Evolutionary conservation across 2,329 filamentous ascomycete genomes (phyloP).

Genomic region (Cladophialophora carrionii): DNA sequence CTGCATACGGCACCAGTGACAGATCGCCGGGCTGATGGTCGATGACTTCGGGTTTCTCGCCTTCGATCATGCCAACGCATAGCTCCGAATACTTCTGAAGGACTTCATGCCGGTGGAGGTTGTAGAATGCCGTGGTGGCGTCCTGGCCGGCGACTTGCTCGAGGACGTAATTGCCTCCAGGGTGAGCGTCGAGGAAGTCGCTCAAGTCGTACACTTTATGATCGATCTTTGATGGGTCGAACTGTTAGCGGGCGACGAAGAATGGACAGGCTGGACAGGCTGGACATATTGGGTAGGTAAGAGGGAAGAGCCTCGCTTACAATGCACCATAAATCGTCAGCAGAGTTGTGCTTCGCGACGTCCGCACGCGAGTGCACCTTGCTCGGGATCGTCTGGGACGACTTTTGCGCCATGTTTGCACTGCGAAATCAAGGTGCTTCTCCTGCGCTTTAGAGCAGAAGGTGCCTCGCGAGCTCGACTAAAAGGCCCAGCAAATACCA

Average conservation of each 20-base stretch:
- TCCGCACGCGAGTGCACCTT: slow-evolving; percentile 38
- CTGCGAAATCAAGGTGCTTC: neutral
- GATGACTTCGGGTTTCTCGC: slow-evolving; percentile 74
- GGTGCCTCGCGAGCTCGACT: neutral
- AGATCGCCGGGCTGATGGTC: slow-evolving; percentile 71
- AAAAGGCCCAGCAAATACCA: neutral
- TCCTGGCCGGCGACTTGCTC: slow-evolving; percentile 49
- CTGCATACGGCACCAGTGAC: slow-evolving; percentile 77
- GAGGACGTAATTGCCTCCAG: slow-evolving; percentile 50
- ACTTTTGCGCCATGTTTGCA: slow-evolving; percentile 25
- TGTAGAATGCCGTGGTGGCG: slow-evolving; percentile 63
- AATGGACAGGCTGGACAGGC: too few species aligned
- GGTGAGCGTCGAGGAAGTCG: slow-evolving; percentile 62
- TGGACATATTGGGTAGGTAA: neutral
- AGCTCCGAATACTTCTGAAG: slow-evolving; percentile 76
- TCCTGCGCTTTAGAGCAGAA: neutral
- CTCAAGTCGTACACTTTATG: slow-evolving; percentile 65
- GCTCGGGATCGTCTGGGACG: slow-evolving; percentile 24
- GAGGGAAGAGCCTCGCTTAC: slow-evolving; percentile 2
- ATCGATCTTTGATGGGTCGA: slow-evolving; percentile 47
- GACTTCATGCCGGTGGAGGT: slow-evolving; percentile 89
- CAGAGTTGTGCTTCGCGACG: slow-evolving; percentile 55
- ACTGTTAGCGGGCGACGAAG: too few species aligned
- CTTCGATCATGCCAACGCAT: slow-evolving; percentile 73
- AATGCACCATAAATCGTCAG: slow-evolving; percentile 58